Conservation (phyloP, 2,329 filamentous ascomycete genomes). For the Xylariales sp. region DNA sequence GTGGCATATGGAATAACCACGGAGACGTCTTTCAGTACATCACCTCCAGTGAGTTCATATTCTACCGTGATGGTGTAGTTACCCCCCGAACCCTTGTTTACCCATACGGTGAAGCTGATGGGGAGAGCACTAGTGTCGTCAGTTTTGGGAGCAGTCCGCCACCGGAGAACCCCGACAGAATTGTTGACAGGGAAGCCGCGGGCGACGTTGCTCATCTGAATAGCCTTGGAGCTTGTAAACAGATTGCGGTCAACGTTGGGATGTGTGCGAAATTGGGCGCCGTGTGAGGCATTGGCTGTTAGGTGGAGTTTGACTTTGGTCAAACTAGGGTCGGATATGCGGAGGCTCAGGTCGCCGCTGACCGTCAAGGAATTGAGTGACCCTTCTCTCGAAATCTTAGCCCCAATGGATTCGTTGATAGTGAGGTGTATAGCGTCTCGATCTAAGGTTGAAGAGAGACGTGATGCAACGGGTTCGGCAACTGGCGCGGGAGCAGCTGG, state of each 20-base stretch:
- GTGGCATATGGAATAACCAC: conserved; percentile 89
- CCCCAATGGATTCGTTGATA: conserved; percentile 89
- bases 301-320: conserved; percentile 92
- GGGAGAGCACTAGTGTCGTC: conserved; percentile 86
- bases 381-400: conserved; percentile 89
- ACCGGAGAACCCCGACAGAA: conserved; percentile 90
- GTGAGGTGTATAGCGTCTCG: conserved; percentile 89
- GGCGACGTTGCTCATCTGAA: conserved; percentile 88
- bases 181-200: conserved; percentile 97
- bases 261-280: conserved; percentile 93
- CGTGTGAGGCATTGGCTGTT: conserved; percentile 78
- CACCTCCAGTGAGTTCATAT: conserved; percentile 89
- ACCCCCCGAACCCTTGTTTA: conserved; percentile 84
- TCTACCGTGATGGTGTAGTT: conserved; percentile 93
- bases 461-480: conserved; percentile 66
- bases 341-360: conserved; percentile 91
- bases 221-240: conserved; percentile 84
- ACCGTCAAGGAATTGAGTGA: conserved; percentile 86
- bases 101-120: conserved; percentile 97
- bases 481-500: conserved; percentile 61
- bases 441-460: conserved; percentile 75
- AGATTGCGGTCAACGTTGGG: conserved; percentile 93
- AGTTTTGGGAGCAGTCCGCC: conserved; percentile 84
- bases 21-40: conserved; percentile 83
- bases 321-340: conserved; percentile 87